These are phyloP conservation scores for Domatiomyces globalis DNA, from an alignment of 2,329 filamentous ascomycete species.

Conservation along the genomic window DNA sequence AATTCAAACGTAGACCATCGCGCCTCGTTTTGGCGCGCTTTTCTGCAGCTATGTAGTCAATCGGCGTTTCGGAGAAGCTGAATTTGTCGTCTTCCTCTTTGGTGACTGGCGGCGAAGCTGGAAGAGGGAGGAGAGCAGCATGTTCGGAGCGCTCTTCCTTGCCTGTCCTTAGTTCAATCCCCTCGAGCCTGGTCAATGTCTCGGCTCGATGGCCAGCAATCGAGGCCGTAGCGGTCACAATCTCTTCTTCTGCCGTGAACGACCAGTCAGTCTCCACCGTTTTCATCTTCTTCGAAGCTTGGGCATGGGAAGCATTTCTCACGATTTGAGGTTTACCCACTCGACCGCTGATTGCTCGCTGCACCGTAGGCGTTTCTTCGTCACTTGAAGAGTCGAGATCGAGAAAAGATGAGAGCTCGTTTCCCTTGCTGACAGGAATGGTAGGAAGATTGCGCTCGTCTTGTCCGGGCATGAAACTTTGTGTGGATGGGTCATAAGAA, in stretches of 20 bases:
- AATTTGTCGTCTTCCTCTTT: not conserved
- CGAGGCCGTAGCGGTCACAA: not conserved
- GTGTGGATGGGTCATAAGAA: conserved; percentile 8
- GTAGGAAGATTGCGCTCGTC: conserved; percentile 3
- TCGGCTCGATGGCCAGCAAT: not conserved
- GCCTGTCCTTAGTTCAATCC: too few relatives aligned
- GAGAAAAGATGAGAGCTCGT: conserved; percentile 9
- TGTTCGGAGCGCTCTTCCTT: too few relatives aligned
- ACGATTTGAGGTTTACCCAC: conserved; percentile 14
- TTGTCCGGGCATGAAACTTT: conserved; percentile 2
- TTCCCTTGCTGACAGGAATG: conserved; percentile 3
- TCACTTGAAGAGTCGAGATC: conserved; percentile 10
- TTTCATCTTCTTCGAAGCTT: not conserved
- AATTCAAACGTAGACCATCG: not conserved
- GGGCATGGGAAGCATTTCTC: conserved; percentile 3
- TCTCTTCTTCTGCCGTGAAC: too few relatives aligned
- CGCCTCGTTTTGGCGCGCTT: too few relatives aligned
- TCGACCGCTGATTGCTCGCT: conserved; percentile 17
- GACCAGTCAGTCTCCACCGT: too few relatives aligned
- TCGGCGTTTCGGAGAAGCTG: not conserved
- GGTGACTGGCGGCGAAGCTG: not conserved
- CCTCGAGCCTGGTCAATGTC: not conserved
- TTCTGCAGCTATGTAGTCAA: not conserved
- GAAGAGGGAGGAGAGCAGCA: too few relatives aligned
- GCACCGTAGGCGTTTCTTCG: conserved; percentile 9